Evolutionary conservation across 768 basidiomycete species (phyloP).

Genomic region (Lanmaoa pseudosensibilis): DNA sequence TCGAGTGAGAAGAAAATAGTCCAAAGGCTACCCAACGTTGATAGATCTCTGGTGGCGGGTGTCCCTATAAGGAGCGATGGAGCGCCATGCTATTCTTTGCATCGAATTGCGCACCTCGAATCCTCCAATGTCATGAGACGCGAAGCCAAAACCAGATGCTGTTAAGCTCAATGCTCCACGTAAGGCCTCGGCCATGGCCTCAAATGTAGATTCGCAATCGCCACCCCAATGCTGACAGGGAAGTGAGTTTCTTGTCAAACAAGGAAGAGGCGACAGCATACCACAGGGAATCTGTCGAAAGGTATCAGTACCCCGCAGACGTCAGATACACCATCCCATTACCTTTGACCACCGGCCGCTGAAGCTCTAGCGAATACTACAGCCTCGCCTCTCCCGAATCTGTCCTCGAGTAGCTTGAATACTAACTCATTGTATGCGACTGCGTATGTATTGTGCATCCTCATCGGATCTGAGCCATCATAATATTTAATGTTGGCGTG

Average conservation of each 20-base stretch:
- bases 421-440: constrained; percentile 71
- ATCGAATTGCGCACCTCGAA: constrained; percentile 51
- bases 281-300: constrained; percentile 18
- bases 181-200: constrained; percentile 76
- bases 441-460: constrained; percentile 73
- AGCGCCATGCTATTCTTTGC: background rate
- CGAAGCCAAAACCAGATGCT: constrained; percentile 67
- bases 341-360: constrained; percentile 70
- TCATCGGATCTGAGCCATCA: constrained; percentile 66
- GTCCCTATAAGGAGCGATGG: constrained; percentile 41
- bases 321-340: constrained; percentile 4
- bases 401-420: constrained; percentile 55
- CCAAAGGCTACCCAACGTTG: constrained; percentile 79
- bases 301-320: background rate
- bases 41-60: constrained; percentile 66
- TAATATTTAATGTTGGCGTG: constrained; percentile 61
- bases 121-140: constrained; percentile 76
- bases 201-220: constrained; percentile 74
- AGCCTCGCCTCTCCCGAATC: constrained; percentile 63
- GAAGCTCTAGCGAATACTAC: constrained; percentile 70
- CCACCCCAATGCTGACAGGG: constrained; percentile 65
- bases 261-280: background rate
- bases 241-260: background rate
- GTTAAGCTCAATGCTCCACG: constrained; percentile 67
- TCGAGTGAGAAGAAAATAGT: constrained; percentile 72